Evolutionary conservation across 495 filamentous ascomycete genomes (phyloP).

Genomic region (Lasiosphaeria miniovina): DNA sequence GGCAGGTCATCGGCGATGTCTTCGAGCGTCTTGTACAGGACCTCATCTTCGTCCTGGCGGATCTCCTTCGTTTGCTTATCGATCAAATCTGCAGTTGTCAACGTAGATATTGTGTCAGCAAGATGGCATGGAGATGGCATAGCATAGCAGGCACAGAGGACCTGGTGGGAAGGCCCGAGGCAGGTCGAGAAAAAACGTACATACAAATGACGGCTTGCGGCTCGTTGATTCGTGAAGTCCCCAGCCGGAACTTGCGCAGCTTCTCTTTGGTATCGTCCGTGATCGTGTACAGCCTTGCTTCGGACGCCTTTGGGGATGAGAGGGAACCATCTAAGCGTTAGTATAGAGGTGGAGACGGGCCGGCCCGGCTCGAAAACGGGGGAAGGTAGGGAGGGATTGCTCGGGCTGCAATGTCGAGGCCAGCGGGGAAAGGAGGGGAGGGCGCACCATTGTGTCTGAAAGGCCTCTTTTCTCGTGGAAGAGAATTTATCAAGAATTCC

Average conservation of each 20-base stretch:
- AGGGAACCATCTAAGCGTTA: not conserved
- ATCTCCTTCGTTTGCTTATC: conserved; percentile 87
- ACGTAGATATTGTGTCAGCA: conserved; percentile 8
- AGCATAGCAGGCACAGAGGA: conserved; percentile 6
- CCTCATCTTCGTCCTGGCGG: conserved; percentile 64
- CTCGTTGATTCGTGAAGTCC: conserved; percentile 81
- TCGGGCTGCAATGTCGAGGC: not conserved
- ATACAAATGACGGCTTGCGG: conserved; percentile 93
- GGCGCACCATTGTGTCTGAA: conserved; percentile 7
- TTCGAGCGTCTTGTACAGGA: conserved; percentile 73
- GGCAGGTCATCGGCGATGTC: conserved; percentile 85
- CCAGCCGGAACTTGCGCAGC: conserved; percentile 87
- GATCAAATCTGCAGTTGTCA: conserved; percentile 61
- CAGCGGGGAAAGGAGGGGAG: too few species aligned
- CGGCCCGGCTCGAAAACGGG: not conserved
- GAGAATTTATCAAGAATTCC: not conserved
- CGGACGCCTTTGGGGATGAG: conserved; percentile 56
- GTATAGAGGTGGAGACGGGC: not conserved
- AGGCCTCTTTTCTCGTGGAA: not conserved
- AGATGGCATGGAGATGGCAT: conserved; percentile 6
- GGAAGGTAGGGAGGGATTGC: not conserved
- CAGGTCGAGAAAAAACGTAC: conserved; percentile 37
- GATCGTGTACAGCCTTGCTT: conserved; percentile 90
- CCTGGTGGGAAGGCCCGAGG: not conserved
- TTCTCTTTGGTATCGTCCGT: conserved; percentile 80